A percentile compares a stretch with the other conserved stretches of the same genome.
phyloP scores from a whole-genome alignment of 202 grass and related monocot species.

The Zizania palustris region DNA sequence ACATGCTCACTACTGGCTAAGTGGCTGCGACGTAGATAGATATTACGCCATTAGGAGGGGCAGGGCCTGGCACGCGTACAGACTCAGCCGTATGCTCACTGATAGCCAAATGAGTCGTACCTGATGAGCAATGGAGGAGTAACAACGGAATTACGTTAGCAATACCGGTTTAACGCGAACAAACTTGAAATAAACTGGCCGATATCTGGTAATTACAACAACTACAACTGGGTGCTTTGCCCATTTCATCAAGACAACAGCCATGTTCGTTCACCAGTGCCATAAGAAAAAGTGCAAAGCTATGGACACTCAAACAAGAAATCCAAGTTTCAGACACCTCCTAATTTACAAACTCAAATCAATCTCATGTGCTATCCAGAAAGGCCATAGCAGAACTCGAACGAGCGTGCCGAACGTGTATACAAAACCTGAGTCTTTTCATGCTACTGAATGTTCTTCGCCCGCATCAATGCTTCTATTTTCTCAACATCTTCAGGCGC shows the following conservation, averaged over 20 bases:
- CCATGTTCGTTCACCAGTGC: not conserved
- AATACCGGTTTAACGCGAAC: not conserved
- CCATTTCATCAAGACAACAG: not conserved
- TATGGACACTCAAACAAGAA: not conserved
- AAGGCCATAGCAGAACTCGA: not conserved
- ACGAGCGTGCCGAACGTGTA: not conserved
- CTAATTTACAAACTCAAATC: not conserved
- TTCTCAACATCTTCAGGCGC: slow-evolving; percentile 79
- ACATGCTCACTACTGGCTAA: not conserved
- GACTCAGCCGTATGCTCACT: too few relatives aligned
- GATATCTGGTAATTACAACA: not conserved
- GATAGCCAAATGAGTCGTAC: not conserved
- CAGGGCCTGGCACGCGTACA: not conserved
- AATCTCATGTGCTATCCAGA: not conserved
- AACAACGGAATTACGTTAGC: not conserved
- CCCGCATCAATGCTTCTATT: slow-evolving; percentile 83
- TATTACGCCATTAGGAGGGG: not conserved
- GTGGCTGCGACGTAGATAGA: not conserved
- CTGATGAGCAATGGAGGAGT: not conserved
- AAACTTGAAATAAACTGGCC: not conserved
- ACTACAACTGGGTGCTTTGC: not conserved
- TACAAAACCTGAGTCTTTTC: not conserved
- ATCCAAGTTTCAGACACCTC: slow-evolving; percentile 7
- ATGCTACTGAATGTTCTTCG: slow-evolving; percentile 68
- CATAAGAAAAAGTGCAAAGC: not conserved